These are phyloP conservation scores for Lactarius evosmus DNA, from an alignment of 768 basidiomycete genomes.

Conservation along the genomic window DNA sequence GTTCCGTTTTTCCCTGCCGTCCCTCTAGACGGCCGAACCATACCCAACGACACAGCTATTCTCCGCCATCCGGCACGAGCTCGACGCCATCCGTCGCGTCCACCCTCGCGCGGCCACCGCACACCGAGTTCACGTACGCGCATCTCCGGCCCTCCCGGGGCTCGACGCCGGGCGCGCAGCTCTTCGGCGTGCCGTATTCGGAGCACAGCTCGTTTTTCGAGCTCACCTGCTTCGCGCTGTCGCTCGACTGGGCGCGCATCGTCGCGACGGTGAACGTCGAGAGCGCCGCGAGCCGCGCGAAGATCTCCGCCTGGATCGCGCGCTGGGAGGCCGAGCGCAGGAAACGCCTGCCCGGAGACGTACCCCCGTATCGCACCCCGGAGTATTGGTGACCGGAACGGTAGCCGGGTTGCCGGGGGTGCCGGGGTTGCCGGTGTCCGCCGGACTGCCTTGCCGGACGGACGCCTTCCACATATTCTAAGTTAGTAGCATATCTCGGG, in stretches of 20 bases:
- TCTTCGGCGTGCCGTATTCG: slow-evolving; percentile 88
- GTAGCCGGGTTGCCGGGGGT: no score
- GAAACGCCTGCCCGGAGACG: slow-evolving; percentile 40
- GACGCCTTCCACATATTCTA: no score
- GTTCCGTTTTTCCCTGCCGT: slow-evolving; percentile 35
- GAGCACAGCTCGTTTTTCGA: slow-evolving; percentile 97
- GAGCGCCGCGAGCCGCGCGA: slow-evolving; percentile 64
- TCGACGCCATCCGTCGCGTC: slow-evolving; percentile 59
- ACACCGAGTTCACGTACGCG: slow-evolving; percentile 63
- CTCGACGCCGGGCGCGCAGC: slow-evolving; percentile 62
- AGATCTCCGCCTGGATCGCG: slow-evolving; percentile 87
- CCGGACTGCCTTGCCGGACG: no score
- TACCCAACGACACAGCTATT: slow-evolving; percentile 45
- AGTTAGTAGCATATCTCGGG: neutral
- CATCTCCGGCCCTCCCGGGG: slow-evolving; percentile 68
- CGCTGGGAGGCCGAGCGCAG: slow-evolving; percentile 85
- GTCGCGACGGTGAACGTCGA: slow-evolving; percentile 95
- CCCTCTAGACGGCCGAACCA: neutral
- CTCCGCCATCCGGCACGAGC: slow-evolving; percentile 61
- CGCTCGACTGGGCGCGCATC: slow-evolving; percentile 80
- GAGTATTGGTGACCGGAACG: slow-evolving; percentile 45
- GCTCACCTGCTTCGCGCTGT: slow-evolving; percentile 91
- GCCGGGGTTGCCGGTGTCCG: no score
- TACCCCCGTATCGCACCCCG: slow-evolving; percentile 38
- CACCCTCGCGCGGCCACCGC: slow-evolving; percentile 65